phyloP scores from a whole-genome alignment of 1,284 basidiomycete genomes.

The Pyrrhoderma noxium region DNA sequence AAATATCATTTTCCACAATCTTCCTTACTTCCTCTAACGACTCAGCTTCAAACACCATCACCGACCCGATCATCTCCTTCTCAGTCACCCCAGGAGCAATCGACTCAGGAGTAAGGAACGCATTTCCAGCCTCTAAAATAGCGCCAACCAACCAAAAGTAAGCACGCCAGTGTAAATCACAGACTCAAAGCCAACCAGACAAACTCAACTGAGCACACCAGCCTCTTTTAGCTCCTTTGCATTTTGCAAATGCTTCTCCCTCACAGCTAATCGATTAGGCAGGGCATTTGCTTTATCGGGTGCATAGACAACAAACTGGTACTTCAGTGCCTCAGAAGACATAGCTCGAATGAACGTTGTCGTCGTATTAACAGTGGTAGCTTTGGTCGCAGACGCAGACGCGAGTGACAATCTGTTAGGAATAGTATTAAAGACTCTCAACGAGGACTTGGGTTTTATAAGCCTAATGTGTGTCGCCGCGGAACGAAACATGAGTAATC shows the following conservation, averaged over 20 bases:
- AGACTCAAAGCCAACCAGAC: neutral
- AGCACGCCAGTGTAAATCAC: neutral
- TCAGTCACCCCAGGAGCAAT: slow-evolving; percentile 27
- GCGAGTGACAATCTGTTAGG: too few species aligned
- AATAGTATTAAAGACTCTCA: too few species aligned
- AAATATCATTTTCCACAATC: slow-evolving; percentile 45
- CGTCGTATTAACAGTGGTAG: too few species aligned
- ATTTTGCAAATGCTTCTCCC: slow-evolving; percentile 27
- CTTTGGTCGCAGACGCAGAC: too few species aligned
- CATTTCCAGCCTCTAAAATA: slow-evolving; percentile 39
- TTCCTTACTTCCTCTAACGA: slow-evolving; percentile 40
- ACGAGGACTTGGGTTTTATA: too few species aligned
- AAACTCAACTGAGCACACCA: slow-evolving; percentile 26
- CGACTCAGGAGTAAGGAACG: slow-evolving; percentile 37
- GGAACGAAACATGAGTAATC: too few species aligned
- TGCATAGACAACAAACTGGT: slow-evolving; percentile 32
- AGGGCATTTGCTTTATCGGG: slow-evolving; percentile 32
- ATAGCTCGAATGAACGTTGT: slow-evolving; percentile 7
- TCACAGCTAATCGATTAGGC: slow-evolving; percentile 29
- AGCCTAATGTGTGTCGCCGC: too few species aligned
- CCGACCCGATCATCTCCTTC: slow-evolving; percentile 43
- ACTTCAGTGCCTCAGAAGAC: slow-evolving; percentile 5
- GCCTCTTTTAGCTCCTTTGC: slow-evolving; percentile 20
- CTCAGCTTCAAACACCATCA: slow-evolving; percentile 41
- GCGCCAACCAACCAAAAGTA: neutral